These are phyloP conservation scores for Paracoccidioides brasiliensis DNA, from an alignment of 2,329 filamentous ascomycete genomes.

Conservation along the genomic window DNA sequence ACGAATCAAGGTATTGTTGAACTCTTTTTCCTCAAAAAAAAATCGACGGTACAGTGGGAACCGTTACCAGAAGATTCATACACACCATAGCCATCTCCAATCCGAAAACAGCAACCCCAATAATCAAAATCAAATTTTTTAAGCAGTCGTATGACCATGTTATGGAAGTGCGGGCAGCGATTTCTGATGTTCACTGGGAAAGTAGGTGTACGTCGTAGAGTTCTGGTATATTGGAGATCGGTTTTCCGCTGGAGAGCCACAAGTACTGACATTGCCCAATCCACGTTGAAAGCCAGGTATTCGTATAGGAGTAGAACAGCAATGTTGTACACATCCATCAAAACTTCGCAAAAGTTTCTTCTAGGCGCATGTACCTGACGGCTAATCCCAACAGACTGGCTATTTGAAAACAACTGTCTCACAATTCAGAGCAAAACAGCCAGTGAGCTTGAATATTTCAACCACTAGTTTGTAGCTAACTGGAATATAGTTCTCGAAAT, in stretches of 20 bases:
- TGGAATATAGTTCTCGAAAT: background rate
- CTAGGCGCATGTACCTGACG: background rate
- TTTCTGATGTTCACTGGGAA: background rate
- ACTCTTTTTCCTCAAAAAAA: background rate
- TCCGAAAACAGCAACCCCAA: too few relatives aligned
- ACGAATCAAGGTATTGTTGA: background rate
- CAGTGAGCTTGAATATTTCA: background rate
- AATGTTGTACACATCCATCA: background rate
- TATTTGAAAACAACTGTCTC: background rate
- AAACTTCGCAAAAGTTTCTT: conserved; percentile 2
- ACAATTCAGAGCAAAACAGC: background rate
- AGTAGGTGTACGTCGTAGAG: background rate
- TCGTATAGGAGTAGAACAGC: background rate
- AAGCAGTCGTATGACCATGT: background rate
- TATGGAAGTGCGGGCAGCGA: background rate
- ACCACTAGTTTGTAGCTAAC: background rate
- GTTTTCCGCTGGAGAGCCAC: background rate
- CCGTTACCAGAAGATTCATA: too few relatives aligned
- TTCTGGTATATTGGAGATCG: background rate
- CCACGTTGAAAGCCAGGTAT: background rate
- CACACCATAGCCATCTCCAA: background rate
- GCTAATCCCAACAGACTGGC: background rate
- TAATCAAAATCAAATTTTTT: background rate
- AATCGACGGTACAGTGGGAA: background rate
- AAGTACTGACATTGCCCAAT: background rate